Percentiles rank a stretch among this genome's conserved stretches.
These are phyloP conservation scores for Cercospora sesami DNA, from an alignment of 2,329 filamentous ascomycete genomes.

Conservation along the genomic window DNA sequence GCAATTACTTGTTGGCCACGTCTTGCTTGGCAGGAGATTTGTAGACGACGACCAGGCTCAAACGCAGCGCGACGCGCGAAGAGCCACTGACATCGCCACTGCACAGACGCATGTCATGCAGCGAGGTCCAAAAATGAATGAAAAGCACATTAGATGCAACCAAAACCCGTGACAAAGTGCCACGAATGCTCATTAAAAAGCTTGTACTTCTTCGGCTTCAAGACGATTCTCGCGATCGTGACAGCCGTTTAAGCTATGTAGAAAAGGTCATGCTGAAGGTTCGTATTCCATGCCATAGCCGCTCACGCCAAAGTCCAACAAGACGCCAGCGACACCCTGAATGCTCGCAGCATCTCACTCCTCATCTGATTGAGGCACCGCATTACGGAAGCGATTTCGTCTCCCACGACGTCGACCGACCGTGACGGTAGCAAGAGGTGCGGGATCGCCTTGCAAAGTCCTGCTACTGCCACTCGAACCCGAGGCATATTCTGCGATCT, in stretches of 20 bases:
- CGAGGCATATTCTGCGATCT: constrained; percentile 10
- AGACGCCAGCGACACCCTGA: neutral
- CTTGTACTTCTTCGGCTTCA: neutral
- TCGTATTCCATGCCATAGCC: neutral
- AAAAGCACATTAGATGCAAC: neutral
- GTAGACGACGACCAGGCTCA: neutral
- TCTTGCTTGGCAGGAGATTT: neutral
- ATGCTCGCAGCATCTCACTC: neutral
- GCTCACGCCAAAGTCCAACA: neutral
- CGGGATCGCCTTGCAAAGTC: constrained; percentile 11
- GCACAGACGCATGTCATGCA: neutral
- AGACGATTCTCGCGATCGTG: neutral
- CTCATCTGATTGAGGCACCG: neutral
- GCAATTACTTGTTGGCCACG: neutral
- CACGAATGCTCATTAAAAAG: neutral
- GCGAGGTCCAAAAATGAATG: neutral
- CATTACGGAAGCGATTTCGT: neutral
- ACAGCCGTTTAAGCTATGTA: neutral
- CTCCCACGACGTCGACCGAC: neutral
- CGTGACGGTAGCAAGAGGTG: neutral
- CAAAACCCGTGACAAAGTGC: neutral
- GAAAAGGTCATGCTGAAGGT: neutral
- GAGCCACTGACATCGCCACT: neutral
- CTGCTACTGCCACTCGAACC: constrained; percentile 23
- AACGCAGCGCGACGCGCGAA: neutral